Percentiles rank a stretch among this genome's conserved stretches.
Conservation (phyloP, 1,139 yeast genomes). For the Yamadazyma aaseri region DNA sequence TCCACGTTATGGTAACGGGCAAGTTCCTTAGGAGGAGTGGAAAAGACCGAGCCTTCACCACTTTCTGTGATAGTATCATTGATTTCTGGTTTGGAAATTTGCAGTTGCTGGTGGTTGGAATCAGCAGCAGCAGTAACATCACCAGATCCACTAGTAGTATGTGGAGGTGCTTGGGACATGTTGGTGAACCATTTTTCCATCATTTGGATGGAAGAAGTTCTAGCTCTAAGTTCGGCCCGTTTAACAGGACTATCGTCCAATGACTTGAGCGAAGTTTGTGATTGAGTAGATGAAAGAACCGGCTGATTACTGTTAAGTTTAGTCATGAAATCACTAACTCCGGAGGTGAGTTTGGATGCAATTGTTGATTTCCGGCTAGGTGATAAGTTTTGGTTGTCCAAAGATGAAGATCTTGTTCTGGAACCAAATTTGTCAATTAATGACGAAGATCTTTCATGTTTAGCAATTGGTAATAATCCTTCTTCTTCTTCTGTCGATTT, state of each 20-base stretch:
- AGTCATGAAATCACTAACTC: constrained; percentile 45
- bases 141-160: too few relatives aligned
- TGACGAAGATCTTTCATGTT: constrained; percentile 25
- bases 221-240: constrained; percentile 30
- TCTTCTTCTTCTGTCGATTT: constrained; percentile 15
- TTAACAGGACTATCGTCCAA: constrained; percentile 24
- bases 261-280: constrained; percentile 33
- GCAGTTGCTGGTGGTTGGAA: constrained; percentile 5
- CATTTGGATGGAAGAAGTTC: constrained; percentile 42
- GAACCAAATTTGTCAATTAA: constrained; percentile 29
- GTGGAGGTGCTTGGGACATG: constrained; percentile 15
- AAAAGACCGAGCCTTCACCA: constrained; percentile 17
- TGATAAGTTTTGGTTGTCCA: constrained; percentile 21
- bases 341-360: constrained; percentile 39
- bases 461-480: constrained; percentile 9
- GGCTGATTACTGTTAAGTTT: constrained; percentile 29
- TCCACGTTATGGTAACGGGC: constrained; percentile 33
- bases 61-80: constrained; percentile 10
- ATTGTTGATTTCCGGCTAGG: constrained; percentile 31
- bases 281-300: constrained; percentile 6
- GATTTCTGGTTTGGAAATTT: not conserved
- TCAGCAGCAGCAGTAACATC: too few relatives aligned
- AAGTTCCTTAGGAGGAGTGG: constrained; percentile 26
- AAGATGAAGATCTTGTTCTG: constrained; percentile 39
- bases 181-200: constrained; percentile 49